phyloP scores from a whole-genome alignment of 2,329 filamentous ascomycete genomes.

The Pyricularia sp. region DNA sequence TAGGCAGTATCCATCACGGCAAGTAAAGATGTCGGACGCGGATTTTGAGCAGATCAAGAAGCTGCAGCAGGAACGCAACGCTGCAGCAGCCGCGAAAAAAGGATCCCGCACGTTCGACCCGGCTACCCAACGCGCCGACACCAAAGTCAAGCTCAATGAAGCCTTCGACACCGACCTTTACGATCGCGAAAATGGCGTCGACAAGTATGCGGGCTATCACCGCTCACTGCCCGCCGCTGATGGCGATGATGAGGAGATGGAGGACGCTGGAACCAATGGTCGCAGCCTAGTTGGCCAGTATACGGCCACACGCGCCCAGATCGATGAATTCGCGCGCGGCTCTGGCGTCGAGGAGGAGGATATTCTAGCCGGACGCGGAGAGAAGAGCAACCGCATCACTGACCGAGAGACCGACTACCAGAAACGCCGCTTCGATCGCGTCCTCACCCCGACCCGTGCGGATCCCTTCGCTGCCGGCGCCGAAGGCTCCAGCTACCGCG shows the following conservation, averaged over 20 bases:
- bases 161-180: slow-evolving; percentile 82
- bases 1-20: background rate
- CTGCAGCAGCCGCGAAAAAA: slow-evolving; percentile 64
- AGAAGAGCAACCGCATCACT: slow-evolving; percentile 80
- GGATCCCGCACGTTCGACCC: slow-evolving; percentile 68
- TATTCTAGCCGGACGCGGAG: slow-evolving; percentile 64
- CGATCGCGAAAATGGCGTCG: slow-evolving; percentile 53
- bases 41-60: slow-evolving; percentile 80
- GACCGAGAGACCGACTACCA: slow-evolving; percentile 97
- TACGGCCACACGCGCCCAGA: slow-evolving; percentile 80
- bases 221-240: slow-evolving; percentile 72
- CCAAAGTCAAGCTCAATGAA: slow-evolving; percentile 84
- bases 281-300: slow-evolving; percentile 85
- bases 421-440: slow-evolving; percentile 83
- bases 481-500: slow-evolving; percentile 68
- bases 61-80: slow-evolving; percentile 88
- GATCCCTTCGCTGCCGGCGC: slow-evolving; percentile 70
- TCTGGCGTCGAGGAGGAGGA: slow-evolving; percentile 85
- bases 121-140: slow-evolving; percentile 71
- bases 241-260: slow-evolving; percentile 67
- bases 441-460: slow-evolving; percentile 70
- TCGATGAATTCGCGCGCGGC: slow-evolving; percentile 85
- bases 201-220: slow-evolving; percentile 84
- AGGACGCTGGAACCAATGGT: slow-evolving; percentile 60
- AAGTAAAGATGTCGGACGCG: slow-evolving; percentile 52